Evolutionary conservation across 495 filamentous ascomycete genomes (phyloP).

Genomic region (Sphaerosporella brunnea): DNA sequence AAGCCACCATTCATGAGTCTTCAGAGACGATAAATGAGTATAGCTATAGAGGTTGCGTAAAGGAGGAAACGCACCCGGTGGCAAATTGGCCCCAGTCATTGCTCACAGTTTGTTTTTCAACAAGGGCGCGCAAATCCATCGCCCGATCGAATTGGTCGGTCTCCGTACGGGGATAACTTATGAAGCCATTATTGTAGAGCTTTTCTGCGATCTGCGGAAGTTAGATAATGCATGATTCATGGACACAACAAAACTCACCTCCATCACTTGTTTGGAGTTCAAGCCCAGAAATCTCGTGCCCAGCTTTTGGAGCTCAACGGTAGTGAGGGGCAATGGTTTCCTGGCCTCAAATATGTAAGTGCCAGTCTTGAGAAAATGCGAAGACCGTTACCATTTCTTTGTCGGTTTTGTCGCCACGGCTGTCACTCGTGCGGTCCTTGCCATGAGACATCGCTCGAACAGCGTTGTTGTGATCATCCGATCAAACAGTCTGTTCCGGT

Average conservation of each 20-base stretch:
- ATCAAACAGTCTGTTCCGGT: constrained; percentile 69
- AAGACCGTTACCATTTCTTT: constrained; percentile 64
- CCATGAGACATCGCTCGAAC: constrained; percentile 63
- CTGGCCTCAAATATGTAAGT: constrained; percentile 7
- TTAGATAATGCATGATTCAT: not conserved
- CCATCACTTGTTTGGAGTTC: constrained; percentile 77
- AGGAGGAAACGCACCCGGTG: constrained; percentile 32
- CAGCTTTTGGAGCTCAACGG: constrained; percentile 96
- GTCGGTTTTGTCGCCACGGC: constrained; percentile 80
- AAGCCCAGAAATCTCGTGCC: constrained; percentile 70
- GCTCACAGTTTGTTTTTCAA: constrained; percentile 69
- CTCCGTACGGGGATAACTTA: constrained; percentile 92
- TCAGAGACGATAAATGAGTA: constrained; percentile 2
- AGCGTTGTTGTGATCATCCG: constrained; percentile 62
- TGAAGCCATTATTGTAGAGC: constrained; percentile 89
- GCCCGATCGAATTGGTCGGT: constrained; percentile 88
- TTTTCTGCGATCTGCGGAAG: constrained; percentile 46
- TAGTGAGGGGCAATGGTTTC: constrained; percentile 80
- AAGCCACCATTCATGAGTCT: constrained; percentile 64
- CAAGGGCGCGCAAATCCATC: constrained; percentile 64
- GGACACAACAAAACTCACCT: constrained; percentile 27
- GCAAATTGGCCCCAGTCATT: constrained; percentile 67
- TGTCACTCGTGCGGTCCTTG: constrained; percentile 59
- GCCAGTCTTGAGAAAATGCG: not conserved
- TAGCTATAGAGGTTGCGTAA: not conserved